Base-by-base conservation (phyloP, 441 rosid genomes). In the Adansonia grandidieri region DNA sequence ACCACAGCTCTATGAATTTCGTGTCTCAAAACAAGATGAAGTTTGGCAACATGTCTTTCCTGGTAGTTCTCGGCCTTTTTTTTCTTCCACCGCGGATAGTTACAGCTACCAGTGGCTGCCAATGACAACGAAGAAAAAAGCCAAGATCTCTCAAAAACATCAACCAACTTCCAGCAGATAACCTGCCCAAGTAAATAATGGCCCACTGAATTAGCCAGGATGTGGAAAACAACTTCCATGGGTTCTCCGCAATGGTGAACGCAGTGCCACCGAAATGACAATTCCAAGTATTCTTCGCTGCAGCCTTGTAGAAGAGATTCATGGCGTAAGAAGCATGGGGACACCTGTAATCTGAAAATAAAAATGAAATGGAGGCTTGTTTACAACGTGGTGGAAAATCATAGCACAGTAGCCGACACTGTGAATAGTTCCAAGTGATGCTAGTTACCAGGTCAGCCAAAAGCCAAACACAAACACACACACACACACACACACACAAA, bases 221-320 rank as follows among this genome's bases (percentile, higher is more conserved):
- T 24, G 28, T 24, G 44, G 15, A 62, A 62, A 61, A 10, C 1
- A 66, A 69, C 86, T 77, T 69, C 77, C 85, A 82, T 54, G 84
- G 89, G 69, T 84, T 76, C 45, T 79, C 70, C 15, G 71, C 11
- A 66, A 86, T 70, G 65, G 78, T 65, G n/a, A 84, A 61, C 42
- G 78, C 87, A 22, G 87, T 75, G 63, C 83, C 79, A 37, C 69
- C 79, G 73, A 82, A 82, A 67, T 75, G 81, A 67, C 86, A 86
- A 78, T 79, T 77, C 86, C 81, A 79, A 8, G 73, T 50, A 32
- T 83, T 80, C 82, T 87, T 85, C 67, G 84, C 82, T 0, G 82
- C 72, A 50, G 84, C 80, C 53, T 64, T 84, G 79, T 74, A 85
- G 75, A 78, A 85, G 74, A 87, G 86, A 78, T 85, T 85, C 85